Conservation (phyloP, 1,284 basidiomycete genomes). For the Tylopilus sp. region DNA sequence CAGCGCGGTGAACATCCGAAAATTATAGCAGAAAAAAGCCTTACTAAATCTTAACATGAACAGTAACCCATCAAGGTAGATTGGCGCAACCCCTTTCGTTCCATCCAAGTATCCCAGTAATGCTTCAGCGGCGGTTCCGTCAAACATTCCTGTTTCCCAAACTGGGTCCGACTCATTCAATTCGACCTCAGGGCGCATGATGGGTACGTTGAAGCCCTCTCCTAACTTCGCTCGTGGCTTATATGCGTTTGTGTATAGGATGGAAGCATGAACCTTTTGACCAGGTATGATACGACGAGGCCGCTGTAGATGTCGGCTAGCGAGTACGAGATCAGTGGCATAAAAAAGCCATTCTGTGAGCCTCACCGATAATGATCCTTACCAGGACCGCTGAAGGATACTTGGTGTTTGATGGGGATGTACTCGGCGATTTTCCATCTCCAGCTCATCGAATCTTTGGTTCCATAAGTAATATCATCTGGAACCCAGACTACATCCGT, state of each 20-base stretch:
- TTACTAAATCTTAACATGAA: conserved; percentile 39
- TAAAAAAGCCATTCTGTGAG: background rate
- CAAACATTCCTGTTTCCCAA: conserved; percentile 43
- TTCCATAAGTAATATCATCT: too few species aligned
- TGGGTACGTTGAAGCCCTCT: conserved; percentile 39
- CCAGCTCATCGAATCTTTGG: too few species aligned
- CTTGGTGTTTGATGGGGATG: conserved; percentile 41
- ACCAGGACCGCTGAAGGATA: conserved; percentile 27
- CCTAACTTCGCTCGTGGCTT: conserved; percentile 38
- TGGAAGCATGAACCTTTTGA: conserved; percentile 42
- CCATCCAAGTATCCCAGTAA: conserved; percentile 22
- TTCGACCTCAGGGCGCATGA: conserved; percentile 14
- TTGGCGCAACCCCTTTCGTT: conserved; percentile 24
- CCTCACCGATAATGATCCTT: conserved; percentile 25
- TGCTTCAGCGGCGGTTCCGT: conserved; percentile 29
- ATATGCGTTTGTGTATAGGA: conserved; percentile 40
- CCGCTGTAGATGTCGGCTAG: conserved; percentile 29
- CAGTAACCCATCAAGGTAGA: conserved; percentile 40
- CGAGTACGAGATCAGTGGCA: conserved; percentile 7
- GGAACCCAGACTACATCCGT: too few species aligned
- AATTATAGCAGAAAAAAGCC: background rate
- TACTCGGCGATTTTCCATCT: conserved; percentile 37
- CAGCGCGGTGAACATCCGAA: background rate
- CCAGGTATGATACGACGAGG: conserved; percentile 42
- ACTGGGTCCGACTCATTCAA: conserved; percentile 9